phyloP scores from a whole-genome alignment of 2,329 filamentous ascomycete species.

The Celoporthe dispersa region DNA sequence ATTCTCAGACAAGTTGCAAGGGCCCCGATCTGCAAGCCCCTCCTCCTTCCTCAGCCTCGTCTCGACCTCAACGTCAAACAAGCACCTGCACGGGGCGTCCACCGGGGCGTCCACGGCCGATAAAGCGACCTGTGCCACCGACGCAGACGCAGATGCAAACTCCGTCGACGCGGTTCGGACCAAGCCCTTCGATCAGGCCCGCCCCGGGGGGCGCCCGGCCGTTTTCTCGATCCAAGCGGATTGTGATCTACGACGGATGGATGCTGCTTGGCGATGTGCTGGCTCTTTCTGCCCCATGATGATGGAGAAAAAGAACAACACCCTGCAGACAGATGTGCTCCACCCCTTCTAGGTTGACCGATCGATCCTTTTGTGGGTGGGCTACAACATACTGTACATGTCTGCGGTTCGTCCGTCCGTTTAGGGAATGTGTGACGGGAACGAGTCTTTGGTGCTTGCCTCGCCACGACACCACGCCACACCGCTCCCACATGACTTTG shows the following conservation, averaged over 20 bases:
- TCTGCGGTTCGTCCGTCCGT: not conserved
- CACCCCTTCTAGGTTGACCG: not conserved
- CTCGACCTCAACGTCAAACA: conserved; percentile 15
- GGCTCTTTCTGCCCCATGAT: not conserved
- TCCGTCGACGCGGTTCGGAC: not conserved
- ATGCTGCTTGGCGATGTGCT: not conserved
- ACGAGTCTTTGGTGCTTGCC: conserved; percentile 5
- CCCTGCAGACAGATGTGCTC: not conserved
- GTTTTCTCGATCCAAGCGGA: not conserved
- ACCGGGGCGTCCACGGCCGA: not conserved
- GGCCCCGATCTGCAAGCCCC: not conserved
- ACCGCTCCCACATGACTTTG: conserved; percentile 10
- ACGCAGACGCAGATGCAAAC: conserved; percentile 8
- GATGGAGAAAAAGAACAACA: not conserved
- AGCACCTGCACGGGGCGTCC: conserved; percentile 5
- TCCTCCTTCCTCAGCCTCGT: not conserved
- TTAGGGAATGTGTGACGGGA: not conserved
- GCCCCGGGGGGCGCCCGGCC: not conserved
- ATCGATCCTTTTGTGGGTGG: not conserved
- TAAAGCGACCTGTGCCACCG: conserved; percentile 1
- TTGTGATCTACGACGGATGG: not conserved
- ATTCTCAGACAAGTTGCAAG: not conserved
- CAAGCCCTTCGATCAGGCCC: conserved; percentile 6
- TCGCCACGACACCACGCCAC: not conserved
- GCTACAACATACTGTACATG: not conserved